These are phyloP conservation scores for Insectozyma bohioensis DNA, from an alignment of 1,139 yeast genomes.

Conservation along the genomic window DNA sequence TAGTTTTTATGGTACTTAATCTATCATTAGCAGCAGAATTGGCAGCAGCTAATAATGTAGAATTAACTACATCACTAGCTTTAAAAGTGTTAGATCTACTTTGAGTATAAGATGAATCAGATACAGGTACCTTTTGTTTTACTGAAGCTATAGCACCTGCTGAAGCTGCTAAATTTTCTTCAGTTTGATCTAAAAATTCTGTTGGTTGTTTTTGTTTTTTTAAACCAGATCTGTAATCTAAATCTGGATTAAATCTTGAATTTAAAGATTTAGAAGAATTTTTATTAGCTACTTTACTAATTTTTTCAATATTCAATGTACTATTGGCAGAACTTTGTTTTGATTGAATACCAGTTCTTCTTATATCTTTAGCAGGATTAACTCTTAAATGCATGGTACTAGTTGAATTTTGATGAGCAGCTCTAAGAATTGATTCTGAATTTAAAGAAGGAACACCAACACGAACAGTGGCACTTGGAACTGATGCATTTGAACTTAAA, in stretches of 20 bases:
- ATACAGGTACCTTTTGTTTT: constrained; percentile 29
- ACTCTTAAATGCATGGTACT: constrained; percentile 48
- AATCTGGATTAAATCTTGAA: constrained; percentile 45
- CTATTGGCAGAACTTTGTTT: constrained; percentile 23
- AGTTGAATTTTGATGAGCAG: constrained; percentile 45
- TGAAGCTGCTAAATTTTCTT: constrained; percentile 37
- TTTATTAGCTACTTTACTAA: constrained; percentile 43
- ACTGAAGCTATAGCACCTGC: constrained; percentile 41
- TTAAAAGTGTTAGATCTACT: constrained; percentile 34
- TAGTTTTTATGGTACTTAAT: constrained; percentile 38
- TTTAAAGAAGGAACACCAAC: constrained; percentile 43
- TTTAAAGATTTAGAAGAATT: constrained; percentile 43
- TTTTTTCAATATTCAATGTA: constrained; percentile 40
- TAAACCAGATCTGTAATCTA: constrained; percentile 45
- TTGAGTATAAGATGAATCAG: constrained; percentile 26
- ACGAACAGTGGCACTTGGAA: constrained; percentile 16
- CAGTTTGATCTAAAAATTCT: constrained; percentile 28
- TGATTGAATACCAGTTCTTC: constrained; percentile 46
- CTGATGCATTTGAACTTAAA: constrained; percentile 10
- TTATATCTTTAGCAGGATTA: constrained; percentile 43
- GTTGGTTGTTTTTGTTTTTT: constrained; percentile 21
- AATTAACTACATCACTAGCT: constrained; percentile 49
- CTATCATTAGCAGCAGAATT: constrained; percentile 56
- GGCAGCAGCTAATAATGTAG: constrained; percentile 61
- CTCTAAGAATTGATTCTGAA: constrained; percentile 36